Evolutionary conservation across 108 stramenopile genomes (phyloP), one percentile per base, ranked within the genome.

Genomic region (Epipyxis sp.): DNA sequence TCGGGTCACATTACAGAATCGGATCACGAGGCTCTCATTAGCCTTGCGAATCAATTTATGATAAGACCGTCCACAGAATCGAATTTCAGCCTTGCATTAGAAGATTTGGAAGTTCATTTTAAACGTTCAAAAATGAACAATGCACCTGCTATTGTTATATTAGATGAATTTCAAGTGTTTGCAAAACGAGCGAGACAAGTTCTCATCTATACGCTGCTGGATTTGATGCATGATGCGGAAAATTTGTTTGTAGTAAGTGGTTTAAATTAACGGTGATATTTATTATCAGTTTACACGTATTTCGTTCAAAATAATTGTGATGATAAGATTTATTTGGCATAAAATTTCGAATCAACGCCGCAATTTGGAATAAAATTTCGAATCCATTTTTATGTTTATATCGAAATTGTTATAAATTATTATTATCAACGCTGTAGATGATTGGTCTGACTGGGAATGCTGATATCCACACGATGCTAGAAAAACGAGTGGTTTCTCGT

Each of bases 151-250:
- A 16, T 57, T 25, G 54, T 57, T 25, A 25, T 57, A 16, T 16
- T 57, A 16, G 54, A 57, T 16, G 54, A 57, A 16, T 57, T 57
- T 25, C 54, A 57, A 16, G 20, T 57, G 20, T 57, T 57, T 25
- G 54, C 54, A 16, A 16, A 57, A 16, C 54, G 25, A 25, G 25
- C 16, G 54, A 16, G 54, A 16, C 54, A 57, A 25, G 25, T 25
- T 16, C 54, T 57, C 54, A 57, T 57, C 54, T 57, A 57, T 25
- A 57, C 54, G 54, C 54, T 57, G 54, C 54, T 57, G 54, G 54
- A 57, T 25, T 25, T 57, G 54, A 16, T 57, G 54, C 54, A 57
- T 57, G 20, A 25, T 25, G 20, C 54, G 54, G 54, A 57, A 16
- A 20, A 57, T 25, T 25, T 57, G 20, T 57, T 57, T 25, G 54